Percentiles rank a stretch among this genome's conserved stretches.
Conservation (phyloP, 345 rosid species). For the Clausena lansium region DNA sequence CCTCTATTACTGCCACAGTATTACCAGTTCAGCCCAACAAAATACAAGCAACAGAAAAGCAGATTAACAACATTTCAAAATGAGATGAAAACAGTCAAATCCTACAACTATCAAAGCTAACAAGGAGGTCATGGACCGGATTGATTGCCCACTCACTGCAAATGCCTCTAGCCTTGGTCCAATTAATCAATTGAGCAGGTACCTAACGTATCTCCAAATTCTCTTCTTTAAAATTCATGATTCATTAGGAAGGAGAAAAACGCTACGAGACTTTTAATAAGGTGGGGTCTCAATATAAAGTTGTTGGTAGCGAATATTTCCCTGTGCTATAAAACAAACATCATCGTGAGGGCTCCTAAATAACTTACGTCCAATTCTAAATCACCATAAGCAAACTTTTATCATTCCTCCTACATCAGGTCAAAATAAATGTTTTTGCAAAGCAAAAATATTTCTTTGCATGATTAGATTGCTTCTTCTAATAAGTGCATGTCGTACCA, state of each 20-base stretch:
- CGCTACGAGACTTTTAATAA: not conserved
- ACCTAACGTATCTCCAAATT: not conserved
- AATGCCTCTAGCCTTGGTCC: not conserved
- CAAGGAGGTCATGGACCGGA: not conserved
- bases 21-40: not conserved
- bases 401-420: not conserved
- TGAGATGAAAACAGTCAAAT: not conserved
- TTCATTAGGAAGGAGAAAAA: not conserved
- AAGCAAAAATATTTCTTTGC: not conserved
- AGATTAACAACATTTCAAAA: not conserved
- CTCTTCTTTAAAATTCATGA: not conserved
- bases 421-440: not conserved
- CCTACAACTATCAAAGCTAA: not conserved
- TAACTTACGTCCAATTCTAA: not conserved
- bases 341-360: not conserved
- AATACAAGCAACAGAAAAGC: not conserved
- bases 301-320: not conserved
- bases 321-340: not conserved
- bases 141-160: not conserved
- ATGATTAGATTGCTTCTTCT: not conserved
- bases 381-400: not conserved
- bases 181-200: not conserved
- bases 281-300: not conserved
- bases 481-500: not conserved
- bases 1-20: not conserved